Base-by-base conservation (phyloP, 345 rosid species). In the Passiflora organensis region DNA sequence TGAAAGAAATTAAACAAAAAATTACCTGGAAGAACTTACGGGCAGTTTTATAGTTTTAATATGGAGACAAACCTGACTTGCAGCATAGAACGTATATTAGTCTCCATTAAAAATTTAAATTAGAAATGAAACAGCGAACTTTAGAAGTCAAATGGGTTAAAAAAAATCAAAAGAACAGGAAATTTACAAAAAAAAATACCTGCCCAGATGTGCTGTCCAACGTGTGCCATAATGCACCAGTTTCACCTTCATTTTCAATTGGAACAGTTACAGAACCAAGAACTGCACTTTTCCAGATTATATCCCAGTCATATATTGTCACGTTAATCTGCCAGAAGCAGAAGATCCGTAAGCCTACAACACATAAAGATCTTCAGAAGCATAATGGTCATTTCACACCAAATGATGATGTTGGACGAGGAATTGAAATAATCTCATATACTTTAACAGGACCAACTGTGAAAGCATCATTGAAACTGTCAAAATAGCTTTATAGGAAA, bases 231-330 rank as follows among this genome's bases (percentile, higher is more conserved):
- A 82, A 74, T 53, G 95, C 88, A 58, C 81, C 89, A 55, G 88
- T 86, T 76, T 86, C 87, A 69, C 90, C 95, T 79, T 89, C 99
- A 61, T 74, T 79, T 67, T 89, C 96, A 71, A 93, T 82, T 41
- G 72, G 76, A 51, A 93, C 82, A 67, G 82, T 84, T 59, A 89
- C 99, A 23, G 99, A 84, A 72, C 97, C 97, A 65, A 93, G 97
- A 66, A 80, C 79, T 47, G 99, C 74, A 80, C 99, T 93, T 77
- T 89, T 93, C 99, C 99, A 93, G 66, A 93, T 85, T 60, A 93
- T 89, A 73, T 93, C 99, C 99, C 99, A 93, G 60, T 93, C 99
- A 78, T 89, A 89, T 77, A 93, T 89, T 37, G 97, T 86, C 52
- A 89, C 94, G 65, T 72, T 85, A 62, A 93, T 93, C 99, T 93